Evolutionary conservation across 331 rosid genomes (phyloP), one percentile per base, ranked within the genome.

Genomic region (Malus hybrid): DNA sequence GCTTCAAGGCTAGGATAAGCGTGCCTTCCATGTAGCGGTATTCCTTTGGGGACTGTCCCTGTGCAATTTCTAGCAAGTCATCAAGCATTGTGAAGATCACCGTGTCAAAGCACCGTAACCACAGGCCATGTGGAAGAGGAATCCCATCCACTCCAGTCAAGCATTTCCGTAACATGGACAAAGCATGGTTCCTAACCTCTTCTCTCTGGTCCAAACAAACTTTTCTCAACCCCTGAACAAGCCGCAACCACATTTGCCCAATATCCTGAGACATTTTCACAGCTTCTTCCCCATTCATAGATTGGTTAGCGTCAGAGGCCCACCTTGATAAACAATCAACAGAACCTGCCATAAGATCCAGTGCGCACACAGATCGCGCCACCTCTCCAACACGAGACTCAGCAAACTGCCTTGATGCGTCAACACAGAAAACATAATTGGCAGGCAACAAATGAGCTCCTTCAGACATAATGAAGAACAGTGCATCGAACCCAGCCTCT

Each of bases 201-300:
- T 95, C 97, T 78, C 99, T 90, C 79, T 88, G 97, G 85, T 95
- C 99, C 85, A 95, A 86, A 83, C 99, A 90, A 55, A 95, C 91
- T 79, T 95, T 92, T 82, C 97, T 90, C 77, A 92, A 67, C 54
- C 93, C 99, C 85, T 95, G 99, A 79, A 88, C 96, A 76, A 90
- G 87, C 86, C 90, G 83, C 82, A 94, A 67, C 99, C 99, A 94
- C 99, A 94, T 94, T 78, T 90, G 96, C 69, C 93, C 97, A 15
- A 92, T 85, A 73, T 95, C 97, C 82, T 86, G 96, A 68, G 85
- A 85, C 85, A 90, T 77, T 76, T 84, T 90, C 65, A 80, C 66
- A 73, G 87, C 82, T 79, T 90, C 97, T 65, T 92, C 97, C 80
- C 86, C 96, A 55, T 78, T 86, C 79, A 75, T 85, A 39, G 93